Evolutionary conservation across 441 rosid genomes (phyloP).

Genomic region (Eruca vesicaria): DNA sequence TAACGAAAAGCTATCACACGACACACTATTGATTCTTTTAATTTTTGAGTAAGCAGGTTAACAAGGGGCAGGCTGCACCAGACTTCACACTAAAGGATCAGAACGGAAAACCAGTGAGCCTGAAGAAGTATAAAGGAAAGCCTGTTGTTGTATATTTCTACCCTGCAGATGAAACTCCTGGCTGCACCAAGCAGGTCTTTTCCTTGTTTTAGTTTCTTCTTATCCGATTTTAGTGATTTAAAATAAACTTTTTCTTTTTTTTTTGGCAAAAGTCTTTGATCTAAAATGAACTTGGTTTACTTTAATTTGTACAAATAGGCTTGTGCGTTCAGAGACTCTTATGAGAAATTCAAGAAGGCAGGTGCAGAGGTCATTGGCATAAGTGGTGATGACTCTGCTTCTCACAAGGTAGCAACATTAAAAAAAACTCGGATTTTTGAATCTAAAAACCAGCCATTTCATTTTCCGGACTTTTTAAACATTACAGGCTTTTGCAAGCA

Average conservation of each 20-base stretch:
- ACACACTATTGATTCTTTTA: neutral
- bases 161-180: conserved; percentile 96
- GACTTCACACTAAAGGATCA: conserved; percentile 82
- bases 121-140: conserved; percentile 83
- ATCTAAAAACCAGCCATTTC: neutral
- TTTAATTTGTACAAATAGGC: conserved; percentile 50
- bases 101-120: conserved; percentile 71
- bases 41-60: conserved; percentile 49
- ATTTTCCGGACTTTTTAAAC: neutral
- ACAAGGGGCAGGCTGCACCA: conserved; percentile 74
- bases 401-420: conserved; percentile 75
- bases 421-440: neutral
- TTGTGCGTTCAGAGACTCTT: conserved; percentile 95
- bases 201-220: neutral
- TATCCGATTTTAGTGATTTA: neutral
- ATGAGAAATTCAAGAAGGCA: conserved; percentile 96
- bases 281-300: neutral
- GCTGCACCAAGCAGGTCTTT: conserved; percentile 92
- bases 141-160: conserved; percentile 90
- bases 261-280: too few species aligned
- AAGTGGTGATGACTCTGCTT: conserved; percentile 81
- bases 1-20: neutral
- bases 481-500: conserved; percentile 69
- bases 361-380: conserved; percentile 95
- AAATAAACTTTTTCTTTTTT: too few species aligned